Percentiles rank a stretch among this genome's conserved stretches.
Conservation (phyloP, 768 basidiomycete species). For the Cubamyces lactineus region DNA sequence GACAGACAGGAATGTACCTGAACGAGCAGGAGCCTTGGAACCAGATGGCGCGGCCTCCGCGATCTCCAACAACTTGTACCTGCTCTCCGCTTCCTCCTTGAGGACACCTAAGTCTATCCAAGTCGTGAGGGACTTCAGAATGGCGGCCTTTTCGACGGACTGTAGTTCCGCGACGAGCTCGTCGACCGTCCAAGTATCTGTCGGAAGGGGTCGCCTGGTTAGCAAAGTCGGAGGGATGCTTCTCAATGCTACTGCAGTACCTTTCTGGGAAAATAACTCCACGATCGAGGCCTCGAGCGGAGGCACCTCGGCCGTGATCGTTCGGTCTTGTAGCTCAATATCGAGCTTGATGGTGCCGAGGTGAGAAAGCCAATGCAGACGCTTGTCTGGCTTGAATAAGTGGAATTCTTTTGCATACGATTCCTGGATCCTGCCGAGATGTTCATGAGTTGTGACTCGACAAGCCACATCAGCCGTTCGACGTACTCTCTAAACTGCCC, state of each 20-base stretch:
- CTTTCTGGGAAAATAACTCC: conserved; percentile 78
- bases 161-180: conserved; percentile 69
- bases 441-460: neutral
- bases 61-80: conserved; percentile 67
- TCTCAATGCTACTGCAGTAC: conserved; percentile 36
- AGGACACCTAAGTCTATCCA: conserved; percentile 87
- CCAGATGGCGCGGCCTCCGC: conserved; percentile 49
- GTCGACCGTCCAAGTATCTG: conserved; percentile 72
- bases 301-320: conserved; percentile 71
- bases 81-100: conserved; percentile 62
- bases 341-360: conserved; percentile 84
- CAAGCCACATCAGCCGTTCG: neutral
- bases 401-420: conserved; percentile 76
- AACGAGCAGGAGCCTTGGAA: conserved; percentile 22
- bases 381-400: conserved; percentile 92
- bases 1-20: neutral
- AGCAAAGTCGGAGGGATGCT: neutral
- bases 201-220: neutral
- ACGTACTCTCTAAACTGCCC: conserved; percentile 81
- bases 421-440: conserved; percentile 61
- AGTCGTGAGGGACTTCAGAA: conserved; percentile 74
- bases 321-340: conserved; percentile 82
- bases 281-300: conserved; percentile 92
- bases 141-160: conserved; percentile 61
- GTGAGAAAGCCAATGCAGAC: conserved; percentile 85